phyloP scores from a whole-genome alignment of 2,329 filamentous ascomycete genomes.

The Aspergillus neoniger region DNA sequence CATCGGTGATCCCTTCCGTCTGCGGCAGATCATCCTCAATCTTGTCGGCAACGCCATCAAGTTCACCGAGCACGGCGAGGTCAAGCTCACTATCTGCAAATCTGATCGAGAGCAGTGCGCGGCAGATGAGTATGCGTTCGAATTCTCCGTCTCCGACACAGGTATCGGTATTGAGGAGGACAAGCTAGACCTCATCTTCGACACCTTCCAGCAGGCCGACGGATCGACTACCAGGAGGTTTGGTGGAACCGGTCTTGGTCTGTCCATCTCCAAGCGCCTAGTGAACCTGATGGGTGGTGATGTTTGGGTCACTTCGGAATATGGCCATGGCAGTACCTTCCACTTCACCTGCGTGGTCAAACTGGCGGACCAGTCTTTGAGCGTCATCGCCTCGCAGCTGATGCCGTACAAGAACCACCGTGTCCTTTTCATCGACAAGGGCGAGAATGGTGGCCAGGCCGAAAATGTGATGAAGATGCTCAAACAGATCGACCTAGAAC shows the following conservation, averaged over 20 bases:
- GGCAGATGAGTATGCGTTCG: conserved; percentile 82
- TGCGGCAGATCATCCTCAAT: conserved; percentile 95
- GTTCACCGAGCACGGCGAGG: conserved; percentile 95
- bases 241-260: conserved; percentile 86
- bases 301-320: conserved; percentile 92
- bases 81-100: conserved; percentile 86
- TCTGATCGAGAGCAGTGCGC: conserved; percentile 66
- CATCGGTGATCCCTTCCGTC: conserved; percentile 91
- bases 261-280: conserved; percentile 92
- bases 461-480: conserved; percentile 78
- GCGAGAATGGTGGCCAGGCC: conserved; percentile 66
- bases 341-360: conserved; percentile 94
- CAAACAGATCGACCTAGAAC: conserved; percentile 73
- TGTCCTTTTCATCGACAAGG: conserved; percentile 92
- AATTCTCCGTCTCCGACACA: conserved; percentile 94
- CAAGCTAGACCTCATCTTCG: conserved; percentile 95
- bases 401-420: conserved; percentile 90
- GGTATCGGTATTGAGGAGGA: conserved; percentile 95
- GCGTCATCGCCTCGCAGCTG: conserved; percentile 72
- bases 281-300: conserved; percentile 96
- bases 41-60: conserved; percentile 98
- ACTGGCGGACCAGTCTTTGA: conserved; percentile 75
- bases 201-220: conserved; percentile 98
- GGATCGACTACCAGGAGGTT: conserved; percentile 96
- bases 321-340: conserved; percentile 89